These are phyloP conservation scores for Colletotrichum australisinense DNA, from an alignment of 2,329 filamentous ascomycete species.

Conservation along the genomic window DNA sequence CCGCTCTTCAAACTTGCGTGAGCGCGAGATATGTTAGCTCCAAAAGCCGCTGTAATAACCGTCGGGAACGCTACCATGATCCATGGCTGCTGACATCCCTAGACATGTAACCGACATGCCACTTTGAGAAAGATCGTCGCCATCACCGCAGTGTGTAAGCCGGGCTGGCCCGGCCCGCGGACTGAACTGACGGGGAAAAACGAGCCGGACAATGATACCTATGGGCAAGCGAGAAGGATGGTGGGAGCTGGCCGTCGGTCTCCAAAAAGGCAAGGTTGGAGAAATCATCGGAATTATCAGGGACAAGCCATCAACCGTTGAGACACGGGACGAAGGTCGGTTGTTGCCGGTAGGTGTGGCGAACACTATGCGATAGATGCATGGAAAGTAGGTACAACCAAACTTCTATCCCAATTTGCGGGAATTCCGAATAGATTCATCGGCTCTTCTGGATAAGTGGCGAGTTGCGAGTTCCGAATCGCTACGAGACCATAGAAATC, in stretches of 20 bases:
- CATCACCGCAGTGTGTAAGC: slow-evolving; percentile 20
- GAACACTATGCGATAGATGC: not conserved
- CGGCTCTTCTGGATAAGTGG: not conserved
- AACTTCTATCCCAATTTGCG: not conserved
- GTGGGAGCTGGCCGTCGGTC: slow-evolving; percentile 3
- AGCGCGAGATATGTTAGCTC: not conserved
- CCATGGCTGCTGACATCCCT: not conserved
- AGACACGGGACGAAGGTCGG: not conserved
- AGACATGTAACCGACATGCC: slow-evolving; percentile 3
- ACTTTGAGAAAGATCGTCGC: slow-evolving; percentile 15
- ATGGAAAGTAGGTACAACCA: no score
- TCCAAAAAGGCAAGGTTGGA: slow-evolving; percentile 7
- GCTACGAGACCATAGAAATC: slow-evolving; percentile 7
- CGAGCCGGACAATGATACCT: not conserved
- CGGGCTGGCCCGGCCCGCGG: slow-evolving; percentile 31
- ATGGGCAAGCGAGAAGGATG: not conserved
- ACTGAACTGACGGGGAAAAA: slow-evolving; percentile 9
- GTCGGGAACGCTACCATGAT: not conserved
- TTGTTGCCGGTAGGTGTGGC: not conserved
- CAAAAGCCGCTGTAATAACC: not conserved
- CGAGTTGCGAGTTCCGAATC: not conserved
- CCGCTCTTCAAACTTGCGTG: no score
- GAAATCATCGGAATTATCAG: slow-evolving; percentile 17
- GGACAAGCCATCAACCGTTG: not conserved
- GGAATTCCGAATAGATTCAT: not conserved